Conservation (phyloP, 805 yeast genomes). For the Candida verbasci region DNA sequence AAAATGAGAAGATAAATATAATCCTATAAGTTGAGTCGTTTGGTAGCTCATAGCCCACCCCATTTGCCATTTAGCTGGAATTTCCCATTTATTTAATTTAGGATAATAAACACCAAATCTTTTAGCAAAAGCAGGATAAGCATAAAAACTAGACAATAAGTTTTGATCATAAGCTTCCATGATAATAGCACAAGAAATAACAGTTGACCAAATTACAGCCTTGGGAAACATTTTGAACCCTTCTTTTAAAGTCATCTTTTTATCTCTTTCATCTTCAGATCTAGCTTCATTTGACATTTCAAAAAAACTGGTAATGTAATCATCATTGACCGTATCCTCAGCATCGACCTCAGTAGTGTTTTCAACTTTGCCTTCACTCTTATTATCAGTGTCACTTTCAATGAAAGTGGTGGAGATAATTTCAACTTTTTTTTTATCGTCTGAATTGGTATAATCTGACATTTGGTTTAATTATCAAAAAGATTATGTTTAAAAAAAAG, state of each 20-base stretch:
- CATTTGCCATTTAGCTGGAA: slow-evolving; percentile 34
- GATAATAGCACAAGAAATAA: slow-evolving; percentile 31
- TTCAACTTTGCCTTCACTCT: too few relatives aligned
- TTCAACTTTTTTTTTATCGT: too few relatives aligned
- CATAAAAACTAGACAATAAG: slow-evolving; percentile 29
- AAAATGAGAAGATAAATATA: slow-evolving; percentile 39
- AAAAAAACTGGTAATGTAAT: slow-evolving; percentile 22
- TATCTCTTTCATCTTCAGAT: slow-evolving; percentile 27
- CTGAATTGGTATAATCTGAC: slow-evolving; percentile 56
- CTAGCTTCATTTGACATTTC: slow-evolving; percentile 29
- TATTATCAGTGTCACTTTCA: too few relatives aligned
- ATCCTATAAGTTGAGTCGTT: slow-evolving; percentile 44
- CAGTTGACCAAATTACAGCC: slow-evolving; percentile 36
- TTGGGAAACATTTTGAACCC: slow-evolving; percentile 33
- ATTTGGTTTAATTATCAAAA: slow-evolving; percentile 68
- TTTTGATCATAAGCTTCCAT: slow-evolving; percentile 39
- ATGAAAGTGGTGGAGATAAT: too few relatives aligned
- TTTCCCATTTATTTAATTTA: slow-evolving; percentile 18
- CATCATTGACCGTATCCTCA: too few relatives aligned
- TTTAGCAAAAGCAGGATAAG: slow-evolving; percentile 28
- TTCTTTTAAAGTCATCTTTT: slow-evolving; percentile 29
- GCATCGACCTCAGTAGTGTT: neutral
- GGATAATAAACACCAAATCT: slow-evolving; percentile 31
- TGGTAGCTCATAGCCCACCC: slow-evolving; percentile 28
- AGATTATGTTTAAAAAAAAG: slow-evolving; percentile 84